Conservation (phyloP, 2,329 filamentous ascomycete genomes). For the Fusarium brevicatenulatum region DNA sequence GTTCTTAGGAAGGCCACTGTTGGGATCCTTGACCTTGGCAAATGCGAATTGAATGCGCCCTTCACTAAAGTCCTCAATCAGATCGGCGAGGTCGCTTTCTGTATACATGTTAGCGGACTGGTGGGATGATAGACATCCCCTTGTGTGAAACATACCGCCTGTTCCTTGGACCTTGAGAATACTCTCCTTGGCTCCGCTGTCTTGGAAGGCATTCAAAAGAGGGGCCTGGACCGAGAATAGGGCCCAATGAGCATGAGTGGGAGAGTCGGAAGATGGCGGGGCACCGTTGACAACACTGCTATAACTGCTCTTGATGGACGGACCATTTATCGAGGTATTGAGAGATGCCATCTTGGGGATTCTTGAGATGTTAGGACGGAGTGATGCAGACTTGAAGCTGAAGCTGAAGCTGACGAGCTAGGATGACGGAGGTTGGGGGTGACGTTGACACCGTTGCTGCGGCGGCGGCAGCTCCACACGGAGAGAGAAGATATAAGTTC, state of each 20-base stretch:
- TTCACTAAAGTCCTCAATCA: conserved; percentile 96
- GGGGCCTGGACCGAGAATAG: conserved; percentile 93
- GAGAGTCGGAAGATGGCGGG: conserved; percentile 68
- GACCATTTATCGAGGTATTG: conserved; percentile 81
- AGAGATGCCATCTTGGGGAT: conserved; percentile 75
- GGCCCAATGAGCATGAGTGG: conserved; percentile 92
- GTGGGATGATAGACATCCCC: neutral
- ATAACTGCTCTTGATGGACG: conserved; percentile 86
- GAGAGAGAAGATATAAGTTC: conserved; percentile 25
- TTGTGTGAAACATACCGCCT: conserved; percentile 68
- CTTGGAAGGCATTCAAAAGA: conserved; percentile 91
- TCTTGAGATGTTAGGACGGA: conserved; percentile 23
- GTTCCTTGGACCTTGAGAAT: conserved; percentile 93
- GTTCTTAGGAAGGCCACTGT: conserved; percentile 87
- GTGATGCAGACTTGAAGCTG: conserved; percentile 30
- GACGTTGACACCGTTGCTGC: conserved; percentile 46
- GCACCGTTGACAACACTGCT: conserved; percentile 66
- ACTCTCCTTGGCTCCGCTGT: conserved; percentile 87
- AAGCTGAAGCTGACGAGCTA: conserved; percentile 42
- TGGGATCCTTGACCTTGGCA: conserved; percentile 95
- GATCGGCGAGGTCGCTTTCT: conserved; percentile 91
- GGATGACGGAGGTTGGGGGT: conserved; percentile 38
- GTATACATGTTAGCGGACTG: conserved; percentile 36
- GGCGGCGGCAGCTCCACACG: conserved; percentile 44
- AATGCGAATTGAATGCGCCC: conserved; percentile 97